Conservation (phyloP, 495 filamentous ascomycete species). For the Hapsidospora chrysogenum region DNA sequence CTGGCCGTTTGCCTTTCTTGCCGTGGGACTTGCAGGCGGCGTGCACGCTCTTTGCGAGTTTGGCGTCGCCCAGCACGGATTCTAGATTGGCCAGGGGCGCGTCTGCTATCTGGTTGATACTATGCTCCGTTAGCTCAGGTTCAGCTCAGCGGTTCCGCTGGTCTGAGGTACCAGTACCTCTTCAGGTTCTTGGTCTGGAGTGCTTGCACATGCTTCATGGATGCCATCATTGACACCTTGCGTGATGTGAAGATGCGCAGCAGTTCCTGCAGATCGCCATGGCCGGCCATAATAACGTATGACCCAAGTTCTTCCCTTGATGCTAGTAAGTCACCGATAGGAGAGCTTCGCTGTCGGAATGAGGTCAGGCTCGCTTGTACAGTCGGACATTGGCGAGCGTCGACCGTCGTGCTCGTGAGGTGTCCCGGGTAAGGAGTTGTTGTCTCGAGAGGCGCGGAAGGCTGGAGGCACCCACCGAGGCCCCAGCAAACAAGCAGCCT, state of each 20-base stretch:
- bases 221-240: constrained; percentile 52
- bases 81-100: constrained; percentile 35
- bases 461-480: too few relatives aligned
- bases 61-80: constrained; percentile 48
- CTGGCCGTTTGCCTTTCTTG: constrained; percentile 28
- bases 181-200: constrained; percentile 46
- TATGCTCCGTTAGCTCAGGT: constrained; percentile 13
- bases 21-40: constrained; percentile 49
- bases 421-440: too few relatives aligned
- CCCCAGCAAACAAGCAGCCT: too few relatives aligned
- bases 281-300: background rate
- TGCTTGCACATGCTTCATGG: constrained; percentile 50
- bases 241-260: constrained; percentile 59
- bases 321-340: too few relatives aligned
- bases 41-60: constrained; percentile 48
- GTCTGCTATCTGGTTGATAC: constrained; percentile 46
- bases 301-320: too few relatives aligned
- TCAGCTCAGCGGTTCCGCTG: background rate
- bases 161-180: constrained; percentile 38
- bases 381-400: too few relatives aligned
- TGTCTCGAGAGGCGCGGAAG: too few relatives aligned
- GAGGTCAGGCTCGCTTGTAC: too few relatives aligned
- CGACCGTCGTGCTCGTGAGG: too few relatives aligned
- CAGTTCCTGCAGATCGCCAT: constrained; percentile 44
- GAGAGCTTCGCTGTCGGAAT: too few relatives aligned